Base-by-base conservation (phyloP, 257 asterid species). In the Mitragyna speciosa region DNA sequence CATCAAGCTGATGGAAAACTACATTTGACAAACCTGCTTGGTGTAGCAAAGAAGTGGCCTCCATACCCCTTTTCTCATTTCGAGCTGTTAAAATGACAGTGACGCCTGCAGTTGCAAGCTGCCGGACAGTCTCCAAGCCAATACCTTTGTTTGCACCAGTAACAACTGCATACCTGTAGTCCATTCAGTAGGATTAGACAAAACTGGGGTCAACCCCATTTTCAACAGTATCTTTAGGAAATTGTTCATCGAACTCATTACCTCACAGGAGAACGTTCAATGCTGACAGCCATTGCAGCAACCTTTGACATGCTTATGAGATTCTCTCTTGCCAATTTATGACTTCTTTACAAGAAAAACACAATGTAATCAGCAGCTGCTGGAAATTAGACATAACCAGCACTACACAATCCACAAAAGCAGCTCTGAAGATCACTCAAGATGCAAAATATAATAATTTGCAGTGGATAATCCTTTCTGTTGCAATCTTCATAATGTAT, bases 71-170 rank as follows among this genome's bases (percentile, higher is more conserved):
- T 63, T 81, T 82, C 87, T 85, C 89, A 49, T 92, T 59, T 76
- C 97, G 86, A 47, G 97, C 95, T 9, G 98, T 89, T 47, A 94
- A 78, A 51, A 92, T 86, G 7, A 94, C 96, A 22, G 87, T 85
- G 43, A 84, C 85, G 6, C 97, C 96, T 52, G 93, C 87, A 22
- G 41, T 72, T 0, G 96, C 97, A 0, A 94, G 93, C 83, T 89
- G 95, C 41, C 92, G 88, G 58, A 82, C 97, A 36, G 93, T 92
- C 87, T 93, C 96, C 5, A 89, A 72, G 30, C 97, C 97, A n/a
- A 92, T 93, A 56, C 97, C 98, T 84, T 88, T 91, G 91, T 93
- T 93, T 10, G 94, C 98, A 82, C 98, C 98, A 4, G 95, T 94
- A 51, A 94, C 96, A 45, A 92, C 93, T 26, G 95, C 98, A 77